Percentiles rank a stretch among this genome's conserved stretches.
These are phyloP conservation scores for Schizophyllum amplum DNA, from an alignment of 1,284 basidiomycete genomes.

Conservation along the genomic window DNA sequence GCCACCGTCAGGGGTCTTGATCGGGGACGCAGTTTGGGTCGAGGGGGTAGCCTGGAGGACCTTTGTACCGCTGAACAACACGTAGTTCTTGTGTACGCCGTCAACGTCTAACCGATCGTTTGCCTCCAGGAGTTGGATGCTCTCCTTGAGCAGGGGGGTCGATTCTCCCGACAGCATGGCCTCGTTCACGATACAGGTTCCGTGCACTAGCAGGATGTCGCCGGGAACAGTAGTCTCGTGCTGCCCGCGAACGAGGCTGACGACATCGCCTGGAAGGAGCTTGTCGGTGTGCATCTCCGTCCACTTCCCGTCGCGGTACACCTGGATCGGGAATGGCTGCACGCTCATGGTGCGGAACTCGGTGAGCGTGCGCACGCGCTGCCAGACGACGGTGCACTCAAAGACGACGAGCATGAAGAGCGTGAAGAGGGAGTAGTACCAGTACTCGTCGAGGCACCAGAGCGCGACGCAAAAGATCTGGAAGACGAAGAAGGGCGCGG, in stretches of 20 bases:
- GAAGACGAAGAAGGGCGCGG: slow-evolving; percentile 90
- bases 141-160: slow-evolving; percentile 90
- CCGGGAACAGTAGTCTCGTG: slow-evolving; percentile 85
- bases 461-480: slow-evolving; percentile 93
- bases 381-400: slow-evolving; percentile 96
- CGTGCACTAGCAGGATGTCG: slow-evolving; percentile 82
- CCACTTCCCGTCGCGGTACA: slow-evolving; percentile 79
- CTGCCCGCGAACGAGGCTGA: slow-evolving; percentile 75
- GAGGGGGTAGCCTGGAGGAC: slow-evolving; percentile 74
- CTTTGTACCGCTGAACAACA: slow-evolving; percentile 92
- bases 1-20: slow-evolving; percentile 78
- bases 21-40: slow-evolving; percentile 31
- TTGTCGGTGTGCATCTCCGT: slow-evolving; percentile 71
- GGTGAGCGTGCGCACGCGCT: slow-evolving; percentile 83
- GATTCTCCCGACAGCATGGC: slow-evolving; percentile 97
- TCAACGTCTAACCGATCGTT: slow-evolving; percentile 78
- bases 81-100: slow-evolving; percentile 77
- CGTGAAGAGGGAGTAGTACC: slow-evolving; percentile 96
- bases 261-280: slow-evolving; percentile 84
- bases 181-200: slow-evolving; percentile 93
- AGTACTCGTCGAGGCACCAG: slow-evolving; percentile 96
- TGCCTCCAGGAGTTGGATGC: slow-evolving; percentile 76
- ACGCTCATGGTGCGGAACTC: slow-evolving; percentile 97
- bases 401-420: slow-evolving; percentile 96
- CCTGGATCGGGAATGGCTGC: slow-evolving; percentile 78